Conservation (phyloP, 2,329 filamentous ascomycete species). For the Epicoccum sorghinum region DNA sequence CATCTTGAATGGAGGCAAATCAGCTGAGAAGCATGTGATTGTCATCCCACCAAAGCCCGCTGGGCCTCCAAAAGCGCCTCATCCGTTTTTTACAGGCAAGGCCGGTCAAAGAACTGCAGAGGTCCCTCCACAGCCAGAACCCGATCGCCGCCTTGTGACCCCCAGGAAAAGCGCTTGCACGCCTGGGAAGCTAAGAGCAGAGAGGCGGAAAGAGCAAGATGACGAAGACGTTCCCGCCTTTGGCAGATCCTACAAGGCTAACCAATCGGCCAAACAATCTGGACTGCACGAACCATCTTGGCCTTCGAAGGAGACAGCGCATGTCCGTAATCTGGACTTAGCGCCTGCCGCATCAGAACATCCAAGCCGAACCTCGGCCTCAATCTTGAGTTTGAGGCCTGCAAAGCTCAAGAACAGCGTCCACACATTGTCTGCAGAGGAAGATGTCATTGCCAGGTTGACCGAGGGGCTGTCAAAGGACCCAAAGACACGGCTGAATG, state of each 20-base stretch:
- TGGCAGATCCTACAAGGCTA: slow-evolving; percentile 26
- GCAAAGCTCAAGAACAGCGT: slow-evolving; percentile 51
- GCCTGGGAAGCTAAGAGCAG: slow-evolving; percentile 53
- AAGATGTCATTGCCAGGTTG: slow-evolving; percentile 35
- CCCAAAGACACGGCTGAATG: not conserved
- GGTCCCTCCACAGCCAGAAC: slow-evolving; percentile 18
- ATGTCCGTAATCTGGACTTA: slow-evolving; percentile 39
- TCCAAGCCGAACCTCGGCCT: not conserved
- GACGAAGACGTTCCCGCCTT: slow-evolving; percentile 25
- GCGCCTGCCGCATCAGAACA: not conserved
- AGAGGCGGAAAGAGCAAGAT: slow-evolving; percentile 33
- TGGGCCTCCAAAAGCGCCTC: slow-evolving; percentile 56
- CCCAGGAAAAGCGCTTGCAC: slow-evolving; percentile 51
- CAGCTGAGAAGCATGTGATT: slow-evolving; percentile 20
- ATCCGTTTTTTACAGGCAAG: slow-evolving; percentile 74
- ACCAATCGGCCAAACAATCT: slow-evolving; percentile 61
- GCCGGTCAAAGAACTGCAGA: slow-evolving; percentile 34
- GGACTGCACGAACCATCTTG: slow-evolving; percentile 72
- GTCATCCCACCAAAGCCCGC: slow-evolving; percentile 36
- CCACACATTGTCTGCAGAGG: slow-evolving; percentile 24
- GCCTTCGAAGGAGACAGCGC: slow-evolving; percentile 67
- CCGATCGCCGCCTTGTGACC: slow-evolving; percentile 17
- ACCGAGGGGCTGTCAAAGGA: slow-evolving; percentile 24
- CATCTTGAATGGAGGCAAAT: slow-evolving; percentile 59
- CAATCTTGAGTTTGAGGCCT: slow-evolving; percentile 14